Conservation (phyloP, 495 filamentous ascomycete genomes). For the Aspergillus mulundensis region DNA sequence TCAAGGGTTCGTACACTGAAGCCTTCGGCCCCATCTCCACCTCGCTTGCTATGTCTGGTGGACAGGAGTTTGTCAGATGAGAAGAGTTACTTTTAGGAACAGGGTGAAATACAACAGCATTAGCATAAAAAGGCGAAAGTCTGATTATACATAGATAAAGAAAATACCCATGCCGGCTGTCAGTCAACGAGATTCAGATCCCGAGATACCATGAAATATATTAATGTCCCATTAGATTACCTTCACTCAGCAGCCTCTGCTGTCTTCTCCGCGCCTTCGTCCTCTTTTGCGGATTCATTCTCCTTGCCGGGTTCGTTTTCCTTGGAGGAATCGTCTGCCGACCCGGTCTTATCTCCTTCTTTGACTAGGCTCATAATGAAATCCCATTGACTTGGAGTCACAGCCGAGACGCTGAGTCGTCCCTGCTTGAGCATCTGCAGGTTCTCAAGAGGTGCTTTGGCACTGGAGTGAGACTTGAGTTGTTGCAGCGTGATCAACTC, state of each 20-base stretch:
- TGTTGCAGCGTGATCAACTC: constrained; percentile 68
- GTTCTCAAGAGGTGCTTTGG: constrained; percentile 63
- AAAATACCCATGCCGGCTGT: constrained; percentile 10
- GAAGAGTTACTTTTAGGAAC: neutral
- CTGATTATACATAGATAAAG: constrained; percentile 19
- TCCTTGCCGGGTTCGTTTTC: neutral
- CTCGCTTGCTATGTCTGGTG: neutral
- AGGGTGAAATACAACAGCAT: neutral
- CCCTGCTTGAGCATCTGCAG: constrained; percentile 80
- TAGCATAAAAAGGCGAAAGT: neutral
- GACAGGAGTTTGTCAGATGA: neutral
- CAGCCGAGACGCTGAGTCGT: constrained; percentile 78
- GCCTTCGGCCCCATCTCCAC: neutral
- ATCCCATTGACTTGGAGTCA: constrained; percentile 71
- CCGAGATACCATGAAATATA: neutral
- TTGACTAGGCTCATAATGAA: constrained; percentile 59
- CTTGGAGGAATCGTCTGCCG: constrained; percentile 13
- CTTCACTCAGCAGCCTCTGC: constrained; percentile 14
- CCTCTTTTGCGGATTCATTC: neutral
- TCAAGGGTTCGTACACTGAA: neutral
- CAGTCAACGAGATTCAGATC: neutral
- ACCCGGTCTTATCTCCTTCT: constrained; percentile 13
- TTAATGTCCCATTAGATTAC: neutral
- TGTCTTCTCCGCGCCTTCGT: constrained; percentile 9
- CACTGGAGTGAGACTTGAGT: constrained; percentile 57